Conservation (phyloP, 2,329 filamentous ascomycete species). For the Scedosporium dehoogii region DNA sequence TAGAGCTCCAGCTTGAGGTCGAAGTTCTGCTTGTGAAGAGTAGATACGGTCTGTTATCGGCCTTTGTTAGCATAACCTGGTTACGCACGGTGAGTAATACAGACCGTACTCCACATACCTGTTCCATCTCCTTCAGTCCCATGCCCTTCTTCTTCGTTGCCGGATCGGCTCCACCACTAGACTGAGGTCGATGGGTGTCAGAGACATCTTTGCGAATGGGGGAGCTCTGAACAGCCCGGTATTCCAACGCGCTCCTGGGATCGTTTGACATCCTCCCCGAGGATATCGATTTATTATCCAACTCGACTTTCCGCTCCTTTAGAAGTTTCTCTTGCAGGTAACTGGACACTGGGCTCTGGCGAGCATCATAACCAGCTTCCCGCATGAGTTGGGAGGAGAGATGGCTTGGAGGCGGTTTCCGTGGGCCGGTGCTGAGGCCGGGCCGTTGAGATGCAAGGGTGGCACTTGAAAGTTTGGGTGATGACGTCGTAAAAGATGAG, state of each 20-base stretch:
- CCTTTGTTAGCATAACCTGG: neutral
- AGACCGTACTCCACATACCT: conserved; percentile 30
- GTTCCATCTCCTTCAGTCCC: conserved; percentile 59
- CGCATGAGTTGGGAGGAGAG: conserved; percentile 17
- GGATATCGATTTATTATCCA: conserved; percentile 24
- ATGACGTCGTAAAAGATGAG: conserved; percentile 27
- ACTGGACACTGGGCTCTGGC: conserved; percentile 33
- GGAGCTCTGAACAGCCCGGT: conserved; percentile 14
- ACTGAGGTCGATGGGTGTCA: conserved; percentile 30
- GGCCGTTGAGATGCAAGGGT: conserved; percentile 27
- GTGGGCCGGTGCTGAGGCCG: conserved; percentile 27
- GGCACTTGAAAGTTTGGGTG: conserved; percentile 25
- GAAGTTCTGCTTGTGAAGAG: conserved; percentile 66
- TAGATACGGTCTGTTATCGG: conserved; percentile 47
- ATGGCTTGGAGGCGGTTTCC: conserved; percentile 8
- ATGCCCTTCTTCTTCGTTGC: conserved; percentile 39
- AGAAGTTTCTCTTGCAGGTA: conserved; percentile 47
- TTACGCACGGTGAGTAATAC: neutral
- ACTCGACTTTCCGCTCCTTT: conserved; percentile 38
- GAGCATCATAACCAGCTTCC: conserved; percentile 29
- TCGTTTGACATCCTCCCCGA: conserved; percentile 13
- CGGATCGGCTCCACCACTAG: conserved; percentile 28
- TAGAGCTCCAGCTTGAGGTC: conserved; percentile 65
- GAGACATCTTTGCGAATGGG: conserved; percentile 15
- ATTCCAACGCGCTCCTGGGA: conserved; percentile 24